These are phyloP conservation scores for Linum trigynum DNA, from an alignment of 345 rosid genomes.

Conservation along the genomic window DNA sequence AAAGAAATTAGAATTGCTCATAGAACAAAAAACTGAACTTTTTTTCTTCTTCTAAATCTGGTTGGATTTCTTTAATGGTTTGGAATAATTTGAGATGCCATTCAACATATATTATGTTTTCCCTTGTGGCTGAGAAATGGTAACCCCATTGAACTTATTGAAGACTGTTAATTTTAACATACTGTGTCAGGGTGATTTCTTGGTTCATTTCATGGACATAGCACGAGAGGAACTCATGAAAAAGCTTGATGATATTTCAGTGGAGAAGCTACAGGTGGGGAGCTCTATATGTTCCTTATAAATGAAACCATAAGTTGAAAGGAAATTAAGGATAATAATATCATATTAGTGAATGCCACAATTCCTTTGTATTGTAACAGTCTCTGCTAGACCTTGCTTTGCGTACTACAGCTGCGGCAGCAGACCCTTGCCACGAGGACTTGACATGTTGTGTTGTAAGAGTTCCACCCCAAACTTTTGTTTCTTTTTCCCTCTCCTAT, in stretches of 20 bases:
- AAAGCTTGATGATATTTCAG: constrained; percentile 69
- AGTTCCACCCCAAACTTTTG: constrained; percentile 3
- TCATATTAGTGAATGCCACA: constrained; percentile 8
- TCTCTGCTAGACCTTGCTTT: constrained; percentile 95
- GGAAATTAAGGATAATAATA: constrained; percentile 4
- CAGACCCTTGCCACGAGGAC: constrained; percentile 95
- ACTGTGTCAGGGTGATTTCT: constrained; percentile 72
- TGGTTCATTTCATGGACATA: constrained; percentile 98
- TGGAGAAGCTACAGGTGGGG: constrained; percentile 83
- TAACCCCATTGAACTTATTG: background rate
- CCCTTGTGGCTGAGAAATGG: background rate
- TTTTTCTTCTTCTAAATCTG: background rate
- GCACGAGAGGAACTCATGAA: constrained; percentile 86
- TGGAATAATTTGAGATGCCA: background rate
- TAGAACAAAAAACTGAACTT: background rate
- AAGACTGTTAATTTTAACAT: background rate
- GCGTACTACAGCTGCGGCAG: constrained; percentile 88
- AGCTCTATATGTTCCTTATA: constrained; percentile 2
- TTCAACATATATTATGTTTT: too few relatives aligned
- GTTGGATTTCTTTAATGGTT: background rate
- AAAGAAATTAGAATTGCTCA: background rate
- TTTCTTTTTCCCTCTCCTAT: background rate
- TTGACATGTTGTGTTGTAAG: constrained; percentile 91
- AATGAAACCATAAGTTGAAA: constrained; percentile 1
- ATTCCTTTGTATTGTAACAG: constrained; percentile 23